Evolutionary conservation across 2,329 filamentous ascomycete genomes (phyloP).

Genomic region (Fusarium sp.): DNA sequence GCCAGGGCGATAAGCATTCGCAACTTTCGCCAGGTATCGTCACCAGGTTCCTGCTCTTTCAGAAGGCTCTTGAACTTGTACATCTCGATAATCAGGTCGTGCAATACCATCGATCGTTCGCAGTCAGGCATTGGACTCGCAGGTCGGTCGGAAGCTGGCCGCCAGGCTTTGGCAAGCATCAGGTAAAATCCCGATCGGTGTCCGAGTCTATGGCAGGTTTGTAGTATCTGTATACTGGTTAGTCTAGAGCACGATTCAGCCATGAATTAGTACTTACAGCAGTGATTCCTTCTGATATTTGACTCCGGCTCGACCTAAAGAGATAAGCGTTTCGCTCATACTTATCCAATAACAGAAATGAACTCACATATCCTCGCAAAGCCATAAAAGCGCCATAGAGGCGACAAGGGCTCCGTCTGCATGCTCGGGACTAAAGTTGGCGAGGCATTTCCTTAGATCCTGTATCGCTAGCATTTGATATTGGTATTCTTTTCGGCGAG

Average conservation of each 20-base stretch:
- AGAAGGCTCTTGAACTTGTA: slow-evolving; percentile 8
- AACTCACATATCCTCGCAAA: slow-evolving; percentile 31
- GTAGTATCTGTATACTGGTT: background rate
- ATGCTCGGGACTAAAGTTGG: slow-evolving; percentile 16
- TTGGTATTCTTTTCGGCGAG: slow-evolving; percentile 30
- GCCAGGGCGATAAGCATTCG: slow-evolving; percentile 20
- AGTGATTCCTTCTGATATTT: slow-evolving; percentile 28
- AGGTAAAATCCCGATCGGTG: slow-evolving; percentile 19
- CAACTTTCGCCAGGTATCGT: slow-evolving; percentile 13
- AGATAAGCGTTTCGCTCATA: background rate
- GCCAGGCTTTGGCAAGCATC: slow-evolving; percentile 26
- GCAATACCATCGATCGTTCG: background rate
- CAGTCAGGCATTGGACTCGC: background rate
- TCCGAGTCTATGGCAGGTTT: slow-evolving; percentile 13
- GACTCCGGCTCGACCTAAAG: slow-evolving; percentile 13
- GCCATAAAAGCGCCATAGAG: slow-evolving; percentile 24
- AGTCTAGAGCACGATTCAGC: background rate
- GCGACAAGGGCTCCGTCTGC: slow-evolving; percentile 31
- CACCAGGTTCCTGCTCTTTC: slow-evolving; percentile 8
- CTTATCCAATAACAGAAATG: too few relatives aligned
- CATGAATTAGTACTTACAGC: background rate
- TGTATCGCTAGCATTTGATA: slow-evolving; percentile 34
- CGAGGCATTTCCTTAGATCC: slow-evolving; percentile 16
- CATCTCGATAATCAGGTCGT: slow-evolving; percentile 24
- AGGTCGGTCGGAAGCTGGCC: background rate